phyloP scores from a whole-genome alignment of 495 filamentous ascomycete species.

The Neurospora cerealis region DNA sequence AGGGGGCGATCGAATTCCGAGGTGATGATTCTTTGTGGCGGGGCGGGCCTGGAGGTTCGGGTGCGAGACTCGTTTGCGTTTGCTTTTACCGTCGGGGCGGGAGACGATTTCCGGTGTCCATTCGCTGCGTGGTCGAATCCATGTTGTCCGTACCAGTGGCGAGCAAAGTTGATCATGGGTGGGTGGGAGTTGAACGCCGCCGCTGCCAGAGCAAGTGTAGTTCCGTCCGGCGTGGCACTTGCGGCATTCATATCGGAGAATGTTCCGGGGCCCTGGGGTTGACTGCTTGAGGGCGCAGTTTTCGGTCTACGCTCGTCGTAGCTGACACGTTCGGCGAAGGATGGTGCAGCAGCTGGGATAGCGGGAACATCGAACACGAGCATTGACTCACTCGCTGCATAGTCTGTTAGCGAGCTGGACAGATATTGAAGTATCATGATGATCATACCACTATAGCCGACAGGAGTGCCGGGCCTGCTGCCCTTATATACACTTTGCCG shows the following conservation, averaged over 20 bases:
- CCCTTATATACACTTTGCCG: slow-evolving; percentile 40
- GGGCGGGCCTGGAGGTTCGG: not conserved
- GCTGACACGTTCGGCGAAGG: slow-evolving; percentile 39
- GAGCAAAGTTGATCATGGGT: not conserved
- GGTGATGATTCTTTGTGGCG: not conserved
- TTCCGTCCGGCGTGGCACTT: slow-evolving; percentile 7
- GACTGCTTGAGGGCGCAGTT: slow-evolving; percentile 21
- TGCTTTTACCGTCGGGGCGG: not conserved
- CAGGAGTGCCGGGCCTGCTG: slow-evolving; percentile 38
- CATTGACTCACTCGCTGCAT: slow-evolving; percentile 24
- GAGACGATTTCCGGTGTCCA: not conserved
- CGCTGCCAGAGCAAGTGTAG: slow-evolving; percentile 7
- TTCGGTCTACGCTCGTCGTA: slow-evolving; percentile 22
- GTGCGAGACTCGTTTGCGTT: not conserved
- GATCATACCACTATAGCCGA: slow-evolving; percentile 9
- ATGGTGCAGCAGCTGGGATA: slow-evolving; percentile 36
- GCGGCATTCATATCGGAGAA: not conserved
- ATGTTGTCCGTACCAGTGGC: not conserved
- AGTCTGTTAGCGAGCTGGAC: not conserved
- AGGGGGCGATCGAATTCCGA: slow-evolving; percentile 27
- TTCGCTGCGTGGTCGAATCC: not conserved
- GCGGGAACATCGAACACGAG: slow-evolving; percentile 30
- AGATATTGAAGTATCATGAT: not conserved
- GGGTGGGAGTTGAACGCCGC: slow-evolving; percentile 15
- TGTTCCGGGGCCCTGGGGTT: slow-evolving; percentile 13